phyloP scores from a whole-genome alignment of 345 rosid genomes.

The Hibiscus trionum region DNA sequence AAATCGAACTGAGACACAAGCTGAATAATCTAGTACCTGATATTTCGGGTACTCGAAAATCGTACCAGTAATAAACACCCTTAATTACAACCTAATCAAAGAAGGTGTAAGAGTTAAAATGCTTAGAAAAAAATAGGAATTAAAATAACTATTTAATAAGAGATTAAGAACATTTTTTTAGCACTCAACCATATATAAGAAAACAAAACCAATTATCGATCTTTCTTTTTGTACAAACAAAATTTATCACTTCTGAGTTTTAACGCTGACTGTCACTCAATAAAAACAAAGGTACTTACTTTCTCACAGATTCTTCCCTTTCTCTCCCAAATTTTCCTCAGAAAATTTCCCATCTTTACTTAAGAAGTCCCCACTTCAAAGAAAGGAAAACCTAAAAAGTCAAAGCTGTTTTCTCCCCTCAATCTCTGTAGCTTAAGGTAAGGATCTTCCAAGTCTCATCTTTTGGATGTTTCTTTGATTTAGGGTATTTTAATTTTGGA shows the following conservation, averaged over 20 bases:
- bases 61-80: too few species aligned
- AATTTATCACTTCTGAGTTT: neutral
- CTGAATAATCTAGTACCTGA: too few species aligned
- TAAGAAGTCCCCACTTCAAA: neutral
- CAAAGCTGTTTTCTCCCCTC: neutral
- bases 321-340: neutral
- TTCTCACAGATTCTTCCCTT: conserved; percentile 1
- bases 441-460: neutral
- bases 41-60: too few species aligned
- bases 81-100: too few species aligned
- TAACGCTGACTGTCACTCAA: neutral
- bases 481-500: conserved; percentile 12
- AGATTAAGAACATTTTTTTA: too few species aligned
- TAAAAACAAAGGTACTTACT: neutral
- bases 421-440: neutral
- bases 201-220: too few species aligned
- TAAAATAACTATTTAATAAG: too few species aligned
- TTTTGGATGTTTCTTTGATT: conserved; percentile 6
- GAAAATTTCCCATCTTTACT: neutral
- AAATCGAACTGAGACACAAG: too few species aligned
- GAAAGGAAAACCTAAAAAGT: neutral
- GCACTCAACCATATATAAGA: too few species aligned
- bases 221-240: neutral
- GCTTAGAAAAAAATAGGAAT: too few species aligned
- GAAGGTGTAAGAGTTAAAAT: too few species aligned